Percentiles rank a stretch among this genome's conserved stretches.
These are phyloP conservation scores for Stentor roeselii DNA, from an alignment of 73 alveolate species.

Conservation along the genomic window DNA sequence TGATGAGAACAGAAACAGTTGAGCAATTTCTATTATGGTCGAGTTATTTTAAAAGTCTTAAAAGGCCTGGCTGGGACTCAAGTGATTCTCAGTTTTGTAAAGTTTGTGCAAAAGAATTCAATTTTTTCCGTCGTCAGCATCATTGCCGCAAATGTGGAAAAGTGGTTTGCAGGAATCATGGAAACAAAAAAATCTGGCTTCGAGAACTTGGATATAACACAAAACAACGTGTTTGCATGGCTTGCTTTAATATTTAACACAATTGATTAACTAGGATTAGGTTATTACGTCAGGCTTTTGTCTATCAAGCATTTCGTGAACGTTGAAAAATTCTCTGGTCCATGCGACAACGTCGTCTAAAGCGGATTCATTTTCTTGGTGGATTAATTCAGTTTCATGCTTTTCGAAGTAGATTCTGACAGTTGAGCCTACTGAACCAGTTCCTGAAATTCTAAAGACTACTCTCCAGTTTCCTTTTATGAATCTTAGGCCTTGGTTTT, in stretches of 20 bases:
- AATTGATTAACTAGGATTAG: too few relatives aligned
- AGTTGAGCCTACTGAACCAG: conserved; percentile 99
- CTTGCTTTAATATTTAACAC: neutral
- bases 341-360: conserved; percentile 71
- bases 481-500: conserved; percentile 93
- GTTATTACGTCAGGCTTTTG: conserved; percentile 95
- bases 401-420: conserved; percentile 96
- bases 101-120: neutral
- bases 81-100: neutral
- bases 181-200: neutral
- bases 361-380: conserved; percentile 72
- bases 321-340: conserved; percentile 78
- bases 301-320: conserved; percentile 89
- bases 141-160: conserved; percentile 18
- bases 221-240: neutral
- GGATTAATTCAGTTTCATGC: conserved; percentile 74
- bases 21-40: neutral
- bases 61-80: neutral
- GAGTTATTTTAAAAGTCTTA: neutral
- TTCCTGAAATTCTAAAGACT: conserved; percentile 96
- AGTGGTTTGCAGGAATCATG: conserved; percentile 15
- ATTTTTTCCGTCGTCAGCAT: neutral
- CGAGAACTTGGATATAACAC: conserved; percentile 9
- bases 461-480: conserved; percentile 95
- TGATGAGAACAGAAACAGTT: neutral